Conservation (phyloP, 139 green algal species). For the Ulvella scutata region DNA sequence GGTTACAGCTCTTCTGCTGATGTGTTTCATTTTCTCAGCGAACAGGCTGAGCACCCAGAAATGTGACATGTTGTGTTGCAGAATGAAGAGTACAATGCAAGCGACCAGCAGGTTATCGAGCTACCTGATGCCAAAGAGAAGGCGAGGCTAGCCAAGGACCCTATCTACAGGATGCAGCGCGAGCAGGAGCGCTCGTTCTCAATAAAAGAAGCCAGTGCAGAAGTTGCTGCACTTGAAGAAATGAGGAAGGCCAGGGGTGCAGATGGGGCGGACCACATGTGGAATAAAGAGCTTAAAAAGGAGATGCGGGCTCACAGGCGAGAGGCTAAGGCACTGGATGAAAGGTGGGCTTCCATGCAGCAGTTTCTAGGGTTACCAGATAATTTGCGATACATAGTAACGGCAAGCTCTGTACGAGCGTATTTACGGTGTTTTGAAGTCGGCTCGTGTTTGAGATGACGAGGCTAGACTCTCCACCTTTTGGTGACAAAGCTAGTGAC, state of each 20-base stretch:
- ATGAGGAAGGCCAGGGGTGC: neutral
- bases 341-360: no score
- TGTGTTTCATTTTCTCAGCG: no score
- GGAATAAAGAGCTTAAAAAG: neutral
- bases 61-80: constrained; percentile 12
- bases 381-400: no score
- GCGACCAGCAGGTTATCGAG: constrained; percentile 38
- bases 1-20: no score
- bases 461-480: no score
- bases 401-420: no score
- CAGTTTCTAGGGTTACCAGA: no score
- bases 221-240: neutral
- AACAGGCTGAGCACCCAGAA: no score
- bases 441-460: no score
- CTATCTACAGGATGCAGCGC: constrained; percentile 34
- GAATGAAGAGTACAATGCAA: constrained; percentile 41
- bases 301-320: neutral
- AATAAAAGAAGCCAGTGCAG: neutral
- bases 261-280: neutral
- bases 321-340: neutral
- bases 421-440: no score
- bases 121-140: constrained; percentile 34
- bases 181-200: constrained; percentile 3
- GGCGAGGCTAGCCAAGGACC: constrained; percentile 23
- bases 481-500: no score